Evolutionary conservation across 148 eudicot genomes (phyloP).

Genomic region (Amaranthus palmeri): DNA sequence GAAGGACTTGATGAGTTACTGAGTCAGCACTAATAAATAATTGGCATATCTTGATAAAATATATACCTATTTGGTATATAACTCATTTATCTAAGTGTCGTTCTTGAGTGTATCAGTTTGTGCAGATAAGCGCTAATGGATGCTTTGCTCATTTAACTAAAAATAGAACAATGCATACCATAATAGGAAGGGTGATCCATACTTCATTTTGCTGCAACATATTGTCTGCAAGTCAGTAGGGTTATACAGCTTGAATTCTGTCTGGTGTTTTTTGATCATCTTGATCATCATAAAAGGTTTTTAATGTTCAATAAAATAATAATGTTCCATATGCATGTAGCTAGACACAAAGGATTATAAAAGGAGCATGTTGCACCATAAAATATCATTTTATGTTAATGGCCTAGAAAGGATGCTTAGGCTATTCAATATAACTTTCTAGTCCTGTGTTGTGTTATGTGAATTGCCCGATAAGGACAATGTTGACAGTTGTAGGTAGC

Average conservation of each 20-base stretch:
- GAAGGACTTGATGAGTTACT: constrained; percentile 13
- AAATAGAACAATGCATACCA: not conserved
- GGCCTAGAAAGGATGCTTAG: no score
- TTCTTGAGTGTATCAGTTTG: constrained; percentile 7
- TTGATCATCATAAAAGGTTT: not conserved
- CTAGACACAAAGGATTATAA: not conserved
- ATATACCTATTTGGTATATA: constrained; percentile 3
- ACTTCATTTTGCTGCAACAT: not conserved
- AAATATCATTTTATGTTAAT: not conserved
- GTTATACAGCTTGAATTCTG: not conserved
- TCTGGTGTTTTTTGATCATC: not conserved
- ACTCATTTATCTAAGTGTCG: constrained; percentile 2
- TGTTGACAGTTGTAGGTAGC: not conserved
- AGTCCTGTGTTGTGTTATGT: not conserved
- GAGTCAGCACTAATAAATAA: constrained; percentile 18
- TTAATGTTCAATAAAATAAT: not conserved
- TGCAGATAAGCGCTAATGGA: constrained; percentile 1
- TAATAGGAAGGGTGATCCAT: constrained; percentile 1
- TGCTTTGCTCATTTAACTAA: constrained; percentile 7
- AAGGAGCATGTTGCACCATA: not conserved
- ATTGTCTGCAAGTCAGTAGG: not conserved
- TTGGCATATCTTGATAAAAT: constrained; percentile 13
- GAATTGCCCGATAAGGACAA: constrained; percentile 13
- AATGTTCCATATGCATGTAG: constrained; percentile 5
- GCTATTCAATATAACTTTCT: not conserved